Conservation (phyloP, 192 early-diverging fungal species). For the Coemansia pectinata region DNA sequence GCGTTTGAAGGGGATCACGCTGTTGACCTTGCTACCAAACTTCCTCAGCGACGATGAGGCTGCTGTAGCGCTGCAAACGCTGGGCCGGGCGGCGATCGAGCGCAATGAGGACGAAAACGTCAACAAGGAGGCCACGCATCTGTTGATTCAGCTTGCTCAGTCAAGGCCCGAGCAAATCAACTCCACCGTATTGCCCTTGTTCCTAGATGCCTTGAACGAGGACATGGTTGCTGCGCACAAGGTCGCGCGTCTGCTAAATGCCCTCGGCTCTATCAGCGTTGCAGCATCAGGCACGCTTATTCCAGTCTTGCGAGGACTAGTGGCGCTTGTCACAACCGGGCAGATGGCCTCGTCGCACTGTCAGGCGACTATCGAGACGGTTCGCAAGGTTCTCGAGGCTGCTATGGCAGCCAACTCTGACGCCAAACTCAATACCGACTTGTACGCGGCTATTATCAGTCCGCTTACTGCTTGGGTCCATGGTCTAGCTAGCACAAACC, state of each 20-base stretch:
- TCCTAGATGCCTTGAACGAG: conserved; percentile 40
- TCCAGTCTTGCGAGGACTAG: conserved; percentile 26
- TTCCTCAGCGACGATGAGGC: conserved; percentile 63
- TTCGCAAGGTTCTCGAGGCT: conserved; percentile 47
- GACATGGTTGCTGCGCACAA: conserved; percentile 26
- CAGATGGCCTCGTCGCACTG: conserved; percentile 20
- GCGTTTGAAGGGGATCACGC: conserved; percentile 71
- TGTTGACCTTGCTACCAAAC: conserved; percentile 59
- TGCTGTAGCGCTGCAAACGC: conserved; percentile 38
- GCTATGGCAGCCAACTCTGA: background rate
- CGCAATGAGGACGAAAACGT: conserved; percentile 53
- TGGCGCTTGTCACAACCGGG: conserved; percentile 9
- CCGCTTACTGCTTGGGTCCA: conserved; percentile 36
- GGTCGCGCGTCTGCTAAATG: conserved; percentile 41
- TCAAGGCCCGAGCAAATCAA: conserved; percentile 34
- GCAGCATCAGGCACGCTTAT: conserved; percentile 23
- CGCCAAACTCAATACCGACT: conserved; percentile 1
- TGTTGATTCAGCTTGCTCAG: conserved; percentile 47
- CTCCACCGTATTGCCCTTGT: conserved; percentile 37
- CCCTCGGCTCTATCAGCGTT: conserved; percentile 47
- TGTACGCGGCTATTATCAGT: conserved; percentile 14
- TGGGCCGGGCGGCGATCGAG: conserved; percentile 43
- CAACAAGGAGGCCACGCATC: conserved; percentile 53
- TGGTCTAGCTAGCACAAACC: background rate
- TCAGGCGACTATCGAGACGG: conserved; percentile 21